Evolutionary conservation across 192 early-diverging fungal genomes (phyloP).

Genomic region (Helicostylum pulchrum): DNA sequence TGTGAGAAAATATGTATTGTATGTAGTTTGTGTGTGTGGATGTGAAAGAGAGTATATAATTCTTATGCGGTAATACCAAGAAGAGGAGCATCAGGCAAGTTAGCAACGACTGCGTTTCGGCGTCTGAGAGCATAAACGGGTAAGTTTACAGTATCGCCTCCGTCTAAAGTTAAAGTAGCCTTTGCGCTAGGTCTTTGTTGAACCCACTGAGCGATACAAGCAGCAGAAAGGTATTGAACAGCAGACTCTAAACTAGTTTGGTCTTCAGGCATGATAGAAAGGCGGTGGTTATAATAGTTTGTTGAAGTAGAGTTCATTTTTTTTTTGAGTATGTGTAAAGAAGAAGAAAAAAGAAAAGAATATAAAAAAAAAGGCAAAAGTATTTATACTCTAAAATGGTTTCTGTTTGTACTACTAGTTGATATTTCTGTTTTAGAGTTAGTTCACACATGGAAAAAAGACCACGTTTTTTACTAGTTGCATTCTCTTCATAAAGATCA

Average conservation of each 20-base stretch:
- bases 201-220: constrained; percentile 20
- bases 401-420: too few relatives aligned
- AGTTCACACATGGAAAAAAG: too few relatives aligned
- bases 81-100: constrained; percentile 27
- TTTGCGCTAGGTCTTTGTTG: constrained; percentile 14
- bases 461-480: too few relatives aligned
- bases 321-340: background rate
- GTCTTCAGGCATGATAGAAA: constrained; percentile 14
- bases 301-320: constrained; percentile 11
- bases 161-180: constrained; percentile 18
- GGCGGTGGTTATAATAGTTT: constrained; percentile 5
- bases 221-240: constrained; percentile 14
- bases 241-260: constrained; percentile 11
- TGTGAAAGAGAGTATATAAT: background rate
- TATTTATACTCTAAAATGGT: background rate
- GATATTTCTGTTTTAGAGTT: too few relatives aligned
- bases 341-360: background rate
- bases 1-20: too few relatives aligned
- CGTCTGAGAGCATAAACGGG: constrained; percentile 29
- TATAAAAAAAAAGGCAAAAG: background rate
- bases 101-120: constrained; percentile 31
- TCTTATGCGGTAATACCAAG: constrained; percentile 9
- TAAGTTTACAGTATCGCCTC: constrained; percentile 19
- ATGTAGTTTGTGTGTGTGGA: too few relatives aligned
- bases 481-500: too few relatives aligned